These are phyloP conservation scores for Globisporangium echinulatum DNA, from an alignment of 352 stramenopile genomes.

Conservation along the genomic window DNA sequence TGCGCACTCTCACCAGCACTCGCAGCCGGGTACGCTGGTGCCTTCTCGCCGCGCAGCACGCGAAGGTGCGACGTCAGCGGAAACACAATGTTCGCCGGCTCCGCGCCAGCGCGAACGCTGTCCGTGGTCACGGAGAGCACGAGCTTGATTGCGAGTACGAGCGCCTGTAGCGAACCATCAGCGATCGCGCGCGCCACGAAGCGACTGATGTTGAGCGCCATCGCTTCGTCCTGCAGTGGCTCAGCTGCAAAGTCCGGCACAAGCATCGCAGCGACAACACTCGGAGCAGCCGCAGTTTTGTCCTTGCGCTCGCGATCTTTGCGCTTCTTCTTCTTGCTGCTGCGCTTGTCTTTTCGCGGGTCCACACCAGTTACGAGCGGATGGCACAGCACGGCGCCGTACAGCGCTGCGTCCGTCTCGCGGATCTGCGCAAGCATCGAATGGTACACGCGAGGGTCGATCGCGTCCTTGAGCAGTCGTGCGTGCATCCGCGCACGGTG, in stretches of 20 bases:
- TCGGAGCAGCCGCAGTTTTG: conserved; percentile 22
- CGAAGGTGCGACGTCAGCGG: conserved; percentile 63
- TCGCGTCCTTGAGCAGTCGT: conserved; percentile 52
- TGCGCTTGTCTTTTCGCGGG: conserved; percentile 70
- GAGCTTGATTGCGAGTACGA: conserved; percentile 70
- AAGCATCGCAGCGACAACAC: conserved; percentile 46
- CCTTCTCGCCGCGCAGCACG: conserved; percentile 63
- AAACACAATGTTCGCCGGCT: conserved; percentile 23
- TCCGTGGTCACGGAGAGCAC: conserved; percentile 40
- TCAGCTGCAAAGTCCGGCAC: conserved; percentile 60
- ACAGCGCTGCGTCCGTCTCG: conserved; percentile 73
- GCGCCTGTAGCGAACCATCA: conserved; percentile 65
- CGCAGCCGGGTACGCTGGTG: conserved; percentile 31
- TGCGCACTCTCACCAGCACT: neutral
- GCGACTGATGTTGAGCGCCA: conserved; percentile 54
- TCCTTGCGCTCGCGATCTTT: conserved; percentile 83
- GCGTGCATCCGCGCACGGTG: conserved; percentile 40
- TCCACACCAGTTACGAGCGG: conserved; percentile 75
- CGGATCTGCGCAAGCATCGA: conserved; percentile 70
- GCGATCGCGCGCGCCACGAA: conserved; percentile 76
- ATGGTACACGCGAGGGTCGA: conserved; percentile 77
- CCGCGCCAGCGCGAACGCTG: conserved; percentile 5
- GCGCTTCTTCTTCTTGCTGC: conserved; percentile 70
- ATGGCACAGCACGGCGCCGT: conserved; percentile 80
- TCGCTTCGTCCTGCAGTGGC: conserved; percentile 42